Conservation (phyloP, 306 rosid species). For the Sphenostylis stenocarpa region DNA sequence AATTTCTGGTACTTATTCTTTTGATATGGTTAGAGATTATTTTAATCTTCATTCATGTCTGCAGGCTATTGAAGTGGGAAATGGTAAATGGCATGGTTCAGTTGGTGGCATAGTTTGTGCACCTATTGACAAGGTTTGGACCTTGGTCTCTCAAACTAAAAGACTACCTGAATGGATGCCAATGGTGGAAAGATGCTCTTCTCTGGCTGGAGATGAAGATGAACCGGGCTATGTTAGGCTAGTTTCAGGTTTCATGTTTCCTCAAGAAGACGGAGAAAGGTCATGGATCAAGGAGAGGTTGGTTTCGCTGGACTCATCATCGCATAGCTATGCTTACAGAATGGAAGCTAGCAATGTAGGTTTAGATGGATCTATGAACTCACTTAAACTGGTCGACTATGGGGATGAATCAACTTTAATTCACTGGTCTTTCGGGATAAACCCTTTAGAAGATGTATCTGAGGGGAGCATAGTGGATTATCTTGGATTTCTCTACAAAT, state of each 20-base stretch:
- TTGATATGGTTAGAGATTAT: not conserved
- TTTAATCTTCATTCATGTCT: not conserved
- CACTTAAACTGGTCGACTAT: slow-evolving; percentile 60
- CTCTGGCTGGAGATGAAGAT: slow-evolving; percentile 63
- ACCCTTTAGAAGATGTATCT: slow-evolving; percentile 53
- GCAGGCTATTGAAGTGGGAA: slow-evolving; percentile 42
- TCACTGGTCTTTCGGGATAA: slow-evolving; percentile 67
- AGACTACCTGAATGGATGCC: slow-evolving; percentile 77
- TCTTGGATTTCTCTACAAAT: slow-evolving; percentile 69
- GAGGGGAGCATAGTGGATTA: slow-evolving; percentile 64
- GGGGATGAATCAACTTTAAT: slow-evolving; percentile 65
- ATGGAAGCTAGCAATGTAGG: slow-evolving; percentile 87
- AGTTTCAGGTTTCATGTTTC: slow-evolving; percentile 82
- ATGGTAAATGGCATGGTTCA: slow-evolving; percentile 69
- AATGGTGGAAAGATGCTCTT: slow-evolving; percentile 72
- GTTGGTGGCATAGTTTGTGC: slow-evolving; percentile 63
- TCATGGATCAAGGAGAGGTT: slow-evolving; percentile 90
- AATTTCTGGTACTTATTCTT: not conserved
- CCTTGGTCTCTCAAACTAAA: slow-evolving; percentile 55
- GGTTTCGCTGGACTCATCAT: slow-evolving; percentile 54
- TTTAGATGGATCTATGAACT: slow-evolving; percentile 69
- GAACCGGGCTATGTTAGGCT: slow-evolving; percentile 58
- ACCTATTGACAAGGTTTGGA: slow-evolving; percentile 66
- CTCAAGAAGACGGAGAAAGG: slow-evolving; percentile 74
- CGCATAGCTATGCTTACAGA: slow-evolving; percentile 53